phyloP scores from a whole-genome alignment of 805 yeast genomes.

The Kuraishia piskuri region DNA sequence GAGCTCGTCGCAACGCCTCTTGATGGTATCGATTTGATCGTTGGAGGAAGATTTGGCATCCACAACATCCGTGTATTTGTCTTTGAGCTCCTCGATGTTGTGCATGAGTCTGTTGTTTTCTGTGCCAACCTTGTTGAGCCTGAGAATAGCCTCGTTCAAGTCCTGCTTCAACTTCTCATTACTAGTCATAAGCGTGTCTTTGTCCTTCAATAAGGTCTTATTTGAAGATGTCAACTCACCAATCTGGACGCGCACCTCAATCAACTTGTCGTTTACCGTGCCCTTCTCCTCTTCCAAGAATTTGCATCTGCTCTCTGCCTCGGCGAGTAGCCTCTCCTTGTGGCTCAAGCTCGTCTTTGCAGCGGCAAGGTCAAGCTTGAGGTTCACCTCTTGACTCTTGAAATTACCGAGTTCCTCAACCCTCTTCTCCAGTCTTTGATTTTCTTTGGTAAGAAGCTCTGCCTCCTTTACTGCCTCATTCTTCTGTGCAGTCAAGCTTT shows the following conservation, averaged over 20 bases:
- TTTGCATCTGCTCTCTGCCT: slow-evolving; percentile 26
- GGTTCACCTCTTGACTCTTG: slow-evolving; percentile 30
- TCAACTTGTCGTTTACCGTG: slow-evolving; percentile 26
- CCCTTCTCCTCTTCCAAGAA: slow-evolving; percentile 30
- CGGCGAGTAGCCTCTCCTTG: slow-evolving; percentile 33
- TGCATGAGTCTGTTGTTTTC: slow-evolving; percentile 32
- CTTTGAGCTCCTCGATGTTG: slow-evolving; percentile 30
- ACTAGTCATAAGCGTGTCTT: slow-evolving; percentile 29
- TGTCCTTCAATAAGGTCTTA: slow-evolving; percentile 26
- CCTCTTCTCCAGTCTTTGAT: slow-evolving; percentile 15
- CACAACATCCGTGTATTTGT: slow-evolving; percentile 27
- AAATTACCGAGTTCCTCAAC: slow-evolving; percentile 30
- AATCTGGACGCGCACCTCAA: slow-evolving; percentile 31
- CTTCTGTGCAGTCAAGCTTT: slow-evolving; percentile 20
- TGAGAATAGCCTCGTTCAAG: slow-evolving; percentile 24
- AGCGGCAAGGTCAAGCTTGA: slow-evolving; percentile 40
- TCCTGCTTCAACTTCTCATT: slow-evolving; percentile 29
- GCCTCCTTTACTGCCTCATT: slow-evolving; percentile 21
- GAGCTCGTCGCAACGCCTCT: slow-evolving; percentile 67
- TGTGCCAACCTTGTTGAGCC: slow-evolving; percentile 30
- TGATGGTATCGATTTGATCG: slow-evolving; percentile 39
- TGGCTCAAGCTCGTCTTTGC: slow-evolving; percentile 33
- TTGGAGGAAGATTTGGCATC: slow-evolving; percentile 16
- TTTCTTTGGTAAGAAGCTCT: slow-evolving; percentile 27
- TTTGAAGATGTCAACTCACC: slow-evolving; percentile 30